Percentiles rank a stretch among this genome's conserved stretches.
phyloP scores from a whole-genome alignment of 306 rosid species.

The Lablab purpureus region DNA sequence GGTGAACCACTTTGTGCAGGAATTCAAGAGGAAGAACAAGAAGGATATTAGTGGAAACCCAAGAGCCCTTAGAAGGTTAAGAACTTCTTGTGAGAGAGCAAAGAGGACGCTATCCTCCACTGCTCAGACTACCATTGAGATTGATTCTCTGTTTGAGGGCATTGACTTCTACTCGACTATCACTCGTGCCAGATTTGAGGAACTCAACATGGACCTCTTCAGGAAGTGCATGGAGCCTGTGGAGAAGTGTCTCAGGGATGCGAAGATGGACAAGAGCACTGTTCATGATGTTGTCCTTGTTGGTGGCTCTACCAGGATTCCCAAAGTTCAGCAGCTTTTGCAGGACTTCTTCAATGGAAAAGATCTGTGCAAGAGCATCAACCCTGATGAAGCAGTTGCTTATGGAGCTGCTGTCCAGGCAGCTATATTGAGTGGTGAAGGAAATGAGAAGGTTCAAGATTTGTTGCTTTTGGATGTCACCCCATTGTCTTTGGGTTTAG shows the following conservation, averaged over 20 bases:
- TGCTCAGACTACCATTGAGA: conserved; percentile 80
- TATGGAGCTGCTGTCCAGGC: conserved; percentile 88
- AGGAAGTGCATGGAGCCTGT: conserved; percentile 84
- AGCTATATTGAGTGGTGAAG: conserved; percentile 78
- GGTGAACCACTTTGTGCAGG: conserved; percentile 86
- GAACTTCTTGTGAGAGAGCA: conserved; percentile 80
- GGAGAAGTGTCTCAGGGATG: conserved; percentile 78
- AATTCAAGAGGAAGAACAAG: conserved; percentile 79
- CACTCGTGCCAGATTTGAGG: conserved; percentile 81
- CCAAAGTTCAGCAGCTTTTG: conserved; percentile 75
- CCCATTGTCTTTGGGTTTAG: conserved; percentile 72
- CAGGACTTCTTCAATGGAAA: conserved; percentile 89
- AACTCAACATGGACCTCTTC: conserved; percentile 82
- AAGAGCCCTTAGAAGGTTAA: conserved; percentile 77
- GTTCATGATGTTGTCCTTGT: conserved; percentile 83
- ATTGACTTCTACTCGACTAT: conserved; percentile 73
- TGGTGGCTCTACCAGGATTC: conserved; percentile 87
- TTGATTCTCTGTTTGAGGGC: conserved; percentile 79
- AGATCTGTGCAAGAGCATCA: conserved; percentile 77
- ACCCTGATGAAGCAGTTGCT: conserved; percentile 81
- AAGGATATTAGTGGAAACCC: conserved; percentile 77
- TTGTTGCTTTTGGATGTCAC: conserved; percentile 77
- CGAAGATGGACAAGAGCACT: conserved; percentile 80
- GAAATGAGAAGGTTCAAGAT: conserved; percentile 81
- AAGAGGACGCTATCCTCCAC: conserved; percentile 85